These are phyloP conservation scores for Artemisia annua DNA, from an alignment of 129 eudicot genomes.

Conservation along the genomic window DNA sequence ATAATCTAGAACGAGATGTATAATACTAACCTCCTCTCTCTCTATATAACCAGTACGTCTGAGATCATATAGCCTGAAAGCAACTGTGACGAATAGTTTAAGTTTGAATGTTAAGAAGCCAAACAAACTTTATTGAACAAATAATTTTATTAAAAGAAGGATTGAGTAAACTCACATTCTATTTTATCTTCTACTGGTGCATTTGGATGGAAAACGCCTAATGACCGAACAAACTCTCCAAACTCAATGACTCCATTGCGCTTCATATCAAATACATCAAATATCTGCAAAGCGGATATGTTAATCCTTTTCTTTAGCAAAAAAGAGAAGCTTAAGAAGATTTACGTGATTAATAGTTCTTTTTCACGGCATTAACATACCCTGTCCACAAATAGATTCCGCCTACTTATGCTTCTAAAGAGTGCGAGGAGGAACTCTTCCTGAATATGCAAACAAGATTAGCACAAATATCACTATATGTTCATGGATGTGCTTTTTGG, in stretches of 20 bases:
- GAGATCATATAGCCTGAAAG: slow-evolving; percentile 85
- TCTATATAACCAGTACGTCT: slow-evolving; percentile 86
- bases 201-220: slow-evolving; percentile 57
- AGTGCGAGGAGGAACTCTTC: slow-evolving; percentile 93
- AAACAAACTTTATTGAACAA: neutral
- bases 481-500: no score
- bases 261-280: slow-evolving; percentile 84
- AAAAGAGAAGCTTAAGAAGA: neutral
- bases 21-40: slow-evolving; percentile 78
- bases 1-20: neutral
- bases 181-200: slow-evolving; percentile 45
- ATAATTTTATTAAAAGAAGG: neutral
- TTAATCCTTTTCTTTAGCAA: neutral
- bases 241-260: slow-evolving; percentile 60
- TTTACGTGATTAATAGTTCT: neutral
- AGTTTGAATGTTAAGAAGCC: neutral
- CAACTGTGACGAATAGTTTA: slow-evolving; percentile 53
- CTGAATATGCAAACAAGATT: slow-evolving; percentile 29
- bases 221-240: slow-evolving; percentile 57
- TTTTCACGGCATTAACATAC: slow-evolving; percentile 37
- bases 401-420: slow-evolving; percentile 78
- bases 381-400: slow-evolving; percentile 88
- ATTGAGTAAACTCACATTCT: slow-evolving; percentile 32
- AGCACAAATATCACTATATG: no score
- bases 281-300: slow-evolving; percentile 51